Evolutionary conservation across 805 yeast species (phyloP).

Genomic region (Jamesozyma jinghongensis): DNA sequence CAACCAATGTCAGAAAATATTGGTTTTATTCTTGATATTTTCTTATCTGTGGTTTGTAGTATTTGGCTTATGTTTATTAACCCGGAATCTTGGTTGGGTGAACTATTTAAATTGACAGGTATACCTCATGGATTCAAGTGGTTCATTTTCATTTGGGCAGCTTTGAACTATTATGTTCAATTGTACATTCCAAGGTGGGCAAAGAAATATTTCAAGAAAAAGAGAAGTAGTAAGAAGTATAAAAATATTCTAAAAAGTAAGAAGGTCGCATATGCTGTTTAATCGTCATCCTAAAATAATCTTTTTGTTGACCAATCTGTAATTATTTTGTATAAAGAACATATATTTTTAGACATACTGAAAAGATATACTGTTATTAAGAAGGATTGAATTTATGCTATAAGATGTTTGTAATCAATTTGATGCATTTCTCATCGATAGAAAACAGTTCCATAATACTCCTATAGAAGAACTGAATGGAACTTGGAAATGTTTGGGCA

Average conservation of each 20-base stretch:
- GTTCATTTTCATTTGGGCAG: conserved; percentile 39
- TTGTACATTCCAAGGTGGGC: conserved; percentile 28
- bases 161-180: conserved; percentile 39
- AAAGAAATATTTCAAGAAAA: conserved; percentile 30
- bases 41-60: conserved; percentile 42
- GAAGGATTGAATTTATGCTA: background rate
- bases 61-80: conserved; percentile 44
- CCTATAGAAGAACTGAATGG: conserved; percentile 84
- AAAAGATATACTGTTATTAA: background rate
- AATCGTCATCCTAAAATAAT: background rate
- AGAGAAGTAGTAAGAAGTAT: conserved; percentile 32
- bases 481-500: conserved; percentile 71
- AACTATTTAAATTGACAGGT: conserved; percentile 66
- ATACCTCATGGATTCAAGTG: conserved; percentile 43
- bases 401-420: conserved; percentile 9
- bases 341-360: background rate
- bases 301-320: no score
- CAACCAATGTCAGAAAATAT: conserved; percentile 56
- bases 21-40: conserved; percentile 63
- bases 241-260: conserved; percentile 24
- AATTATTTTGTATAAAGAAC: no score
- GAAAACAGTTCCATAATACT: conserved; percentile 88
- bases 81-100: conserved; percentile 48
- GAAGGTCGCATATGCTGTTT: conserved; percentile 3
- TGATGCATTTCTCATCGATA: conserved; percentile 68